Evolutionary conservation across 768 basidiomycete species (phyloP).

Genomic region (Panaeolus cyanescens): DNA sequence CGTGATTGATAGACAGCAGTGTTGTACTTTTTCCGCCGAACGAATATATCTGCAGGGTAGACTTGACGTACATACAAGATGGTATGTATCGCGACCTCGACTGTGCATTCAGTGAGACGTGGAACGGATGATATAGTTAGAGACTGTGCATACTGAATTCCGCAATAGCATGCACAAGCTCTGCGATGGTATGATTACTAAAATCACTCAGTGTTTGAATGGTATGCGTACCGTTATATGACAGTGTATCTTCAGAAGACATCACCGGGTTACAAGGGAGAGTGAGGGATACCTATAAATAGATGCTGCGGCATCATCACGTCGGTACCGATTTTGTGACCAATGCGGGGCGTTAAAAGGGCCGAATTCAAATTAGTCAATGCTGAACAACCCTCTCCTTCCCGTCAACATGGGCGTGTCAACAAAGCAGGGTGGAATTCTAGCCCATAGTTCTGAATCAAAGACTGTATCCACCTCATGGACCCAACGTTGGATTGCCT

Average conservation of each 20-base stretch:
- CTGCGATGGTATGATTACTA: constrained; percentile 30
- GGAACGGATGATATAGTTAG: background rate
- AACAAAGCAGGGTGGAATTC: background rate
- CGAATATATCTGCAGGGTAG: constrained; percentile 88
- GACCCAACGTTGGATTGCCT: background rate
- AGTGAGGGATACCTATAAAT: background rate
- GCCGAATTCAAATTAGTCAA: background rate
- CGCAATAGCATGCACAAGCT: constrained; percentile 62
- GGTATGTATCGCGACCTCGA: constrained; percentile 92
- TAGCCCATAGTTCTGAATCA: background rate
- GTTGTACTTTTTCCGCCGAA: constrained; percentile 86
- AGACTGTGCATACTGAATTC: constrained; percentile 63
- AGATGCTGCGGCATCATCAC: background rate
- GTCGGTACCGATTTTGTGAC: background rate
- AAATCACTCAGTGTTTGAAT: background rate
- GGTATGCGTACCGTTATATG: constrained; percentile 25
- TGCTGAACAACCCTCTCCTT: background rate
- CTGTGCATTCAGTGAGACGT: constrained; percentile 39
- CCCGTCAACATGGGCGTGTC: background rate
- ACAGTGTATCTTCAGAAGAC: constrained; percentile 29
- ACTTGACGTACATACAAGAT: constrained; percentile 90
- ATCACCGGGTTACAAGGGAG: background rate
- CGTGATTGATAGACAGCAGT: constrained; percentile 91
- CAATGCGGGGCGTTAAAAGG: no score
- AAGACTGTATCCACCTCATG: background rate